Base-by-base conservation (phyloP, 306 rosid genomes). In the Biancaea sappan region DNA sequence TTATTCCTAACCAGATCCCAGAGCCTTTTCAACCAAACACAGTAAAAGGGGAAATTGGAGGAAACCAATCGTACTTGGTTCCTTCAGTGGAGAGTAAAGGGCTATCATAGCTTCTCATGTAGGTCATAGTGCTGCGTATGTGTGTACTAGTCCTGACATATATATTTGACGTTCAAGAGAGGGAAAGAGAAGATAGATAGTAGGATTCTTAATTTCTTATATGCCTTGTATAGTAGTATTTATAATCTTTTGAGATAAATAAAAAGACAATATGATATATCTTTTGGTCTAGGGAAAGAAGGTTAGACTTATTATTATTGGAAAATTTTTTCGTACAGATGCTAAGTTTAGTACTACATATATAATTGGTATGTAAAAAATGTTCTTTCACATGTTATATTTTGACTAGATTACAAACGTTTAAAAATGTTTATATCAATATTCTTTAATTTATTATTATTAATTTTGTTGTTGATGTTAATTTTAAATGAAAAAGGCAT, bases 181-280 rank as follows among this genome's bases (percentile, higher is more conserved):
- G 19, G 53, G 44, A 16, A 19, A 37, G 68, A 69, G 71, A 66
- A 8, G 66, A 13, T 5, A 46, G 16, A 11, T 0, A 4, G 4
- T 22, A 24, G 8, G 24, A 77, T 48, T 48, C 26, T 24, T 54
- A n/a, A n/a, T n/a, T 26, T 34, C 19, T 62, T 71, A 38, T 51
- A 62, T 75, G 59, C 65, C 74, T 63, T 28, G 18, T 24, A 56
- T 21, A 5, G 18, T 60, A 29, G 51, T 61, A 35, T 13, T 6
- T 24, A 25, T 60, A 29, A 60, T 61, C 46, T 13, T 6, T 24
- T 15, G 10, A 15, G 10, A 15, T 43, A 26, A 8, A 24, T 54
- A 22, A 35, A 35, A 47, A 47, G n/a, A n/a, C n/a, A n/a, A 47
- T 47, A 34, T 62, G n/a, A n/a, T n/a, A n/a, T 40, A 51, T 70